These are phyloP conservation scores for Pyrus communis DNA, from an alignment of 306 rosid species.

Conservation along the genomic window DNA sequence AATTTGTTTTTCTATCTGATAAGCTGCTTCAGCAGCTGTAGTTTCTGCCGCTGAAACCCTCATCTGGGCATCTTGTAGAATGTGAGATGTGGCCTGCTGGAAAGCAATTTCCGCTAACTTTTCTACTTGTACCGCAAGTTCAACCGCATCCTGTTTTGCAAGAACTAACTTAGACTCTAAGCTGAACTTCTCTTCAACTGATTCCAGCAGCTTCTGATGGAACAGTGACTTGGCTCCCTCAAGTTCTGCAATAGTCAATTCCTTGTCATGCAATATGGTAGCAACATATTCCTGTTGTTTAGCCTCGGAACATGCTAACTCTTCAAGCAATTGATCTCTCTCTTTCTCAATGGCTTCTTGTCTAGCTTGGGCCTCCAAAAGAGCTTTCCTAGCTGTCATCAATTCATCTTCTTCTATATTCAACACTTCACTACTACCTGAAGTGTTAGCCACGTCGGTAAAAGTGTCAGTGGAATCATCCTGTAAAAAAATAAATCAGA, in stretches of 20 bases:
- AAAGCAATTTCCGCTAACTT: constrained; percentile 64
- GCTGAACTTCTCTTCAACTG: constrained; percentile 52
- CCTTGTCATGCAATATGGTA: constrained; percentile 58
- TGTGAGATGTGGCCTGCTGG: constrained; percentile 74
- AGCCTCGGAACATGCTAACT: constrained; percentile 50
- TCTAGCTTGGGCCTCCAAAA: constrained; percentile 44
- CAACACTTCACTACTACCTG: constrained; percentile 29
- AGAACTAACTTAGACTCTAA: constrained; percentile 62
- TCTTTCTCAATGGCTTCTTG: constrained; percentile 53
- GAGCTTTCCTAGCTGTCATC: constrained; percentile 31
- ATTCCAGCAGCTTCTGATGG: constrained; percentile 47
- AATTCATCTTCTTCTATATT: constrained; percentile 35
- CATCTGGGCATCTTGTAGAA: constrained; percentile 63
- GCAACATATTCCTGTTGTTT: constrained; percentile 45
- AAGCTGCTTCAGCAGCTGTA: constrained; percentile 59
- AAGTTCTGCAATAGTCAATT: constrained; percentile 51
- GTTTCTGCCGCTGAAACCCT: constrained; percentile 68
- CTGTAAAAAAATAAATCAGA: constrained; percentile 36
- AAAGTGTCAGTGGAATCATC: constrained; percentile 38
- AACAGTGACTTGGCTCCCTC: constrained; percentile 56
- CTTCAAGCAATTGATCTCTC: constrained; percentile 51
- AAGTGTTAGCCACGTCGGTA: constrained; percentile 33
- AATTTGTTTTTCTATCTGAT: constrained; percentile 51
- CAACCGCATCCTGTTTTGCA: constrained; percentile 64
- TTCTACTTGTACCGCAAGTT: constrained; percentile 77